Base-by-base conservation (phyloP, 2,329 filamentous ascomycete species). In the Fusarium sp. region DNA sequence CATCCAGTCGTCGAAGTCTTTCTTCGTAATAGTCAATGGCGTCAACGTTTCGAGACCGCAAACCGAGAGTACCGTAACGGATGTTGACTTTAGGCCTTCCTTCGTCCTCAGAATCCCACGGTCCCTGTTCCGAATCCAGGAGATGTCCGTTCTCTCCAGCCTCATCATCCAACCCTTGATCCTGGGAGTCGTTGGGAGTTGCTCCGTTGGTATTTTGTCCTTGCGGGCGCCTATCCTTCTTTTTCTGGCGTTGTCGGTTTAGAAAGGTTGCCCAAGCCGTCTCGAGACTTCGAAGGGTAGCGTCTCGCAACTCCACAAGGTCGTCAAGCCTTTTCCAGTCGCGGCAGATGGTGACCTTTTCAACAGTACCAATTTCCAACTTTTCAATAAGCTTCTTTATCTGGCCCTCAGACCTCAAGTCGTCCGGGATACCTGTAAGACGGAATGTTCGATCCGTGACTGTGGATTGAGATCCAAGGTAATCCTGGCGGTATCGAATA, bases 11-110 rank as follows among this genome's bases (percentile, higher is more conserved):
- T 29, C 93, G 91, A 38, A 99, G 88, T 79, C 93, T 92, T 81
- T 98, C 94, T 77, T 97, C 93, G 78, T 95, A 98, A 80, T 98
- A 96, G 80, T 98, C 93, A 75, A 99, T 96, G 2, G 95, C 95
- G 81, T 99, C 96, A 2, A 96, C 90, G 64, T 89, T 92, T 72
- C 89, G 92, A 77, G 88, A 93, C 62, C 90, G 90, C 44, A 98
- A 79, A 20, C 91, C 91, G 51, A 97, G 86, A 17, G 91, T 90
- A 2, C 96, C 96, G 76, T 94, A 94, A 85, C 95, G 92, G 24
- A 98, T 86, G 17, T 90, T 92, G 20, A 92, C 88, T 73, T 88
- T 92, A 0, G 96, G 96, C 3, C 90, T 86, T 24, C 85, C 81
- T 22, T 86, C 83, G 27, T 89, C 87, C 17, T 63, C 65, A 20